These are phyloP conservation scores for Rhizopus arrhizus DNA, from an alignment of 371 early-diverging fungal species.

Conservation along the genomic window DNA sequence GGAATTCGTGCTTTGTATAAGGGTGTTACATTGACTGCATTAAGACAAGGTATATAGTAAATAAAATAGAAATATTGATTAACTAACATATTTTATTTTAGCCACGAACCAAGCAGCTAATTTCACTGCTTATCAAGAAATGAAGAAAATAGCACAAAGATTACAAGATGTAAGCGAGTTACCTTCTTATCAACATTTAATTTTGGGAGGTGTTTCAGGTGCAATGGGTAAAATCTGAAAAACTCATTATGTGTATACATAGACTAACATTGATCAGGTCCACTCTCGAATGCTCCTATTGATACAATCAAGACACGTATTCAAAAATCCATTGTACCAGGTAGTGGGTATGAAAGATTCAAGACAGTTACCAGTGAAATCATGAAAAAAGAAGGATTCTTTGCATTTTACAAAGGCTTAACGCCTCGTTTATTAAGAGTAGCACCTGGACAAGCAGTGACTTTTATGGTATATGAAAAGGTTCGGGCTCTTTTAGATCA, in stretches of 20 bases:
- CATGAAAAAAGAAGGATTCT: constrained; percentile 87
- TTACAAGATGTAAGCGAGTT: constrained; percentile 81
- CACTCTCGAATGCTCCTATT: constrained; percentile 95
- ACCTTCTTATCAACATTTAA: constrained; percentile 89
- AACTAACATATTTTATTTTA: constrained; percentile 12
- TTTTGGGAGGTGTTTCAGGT: constrained; percentile 93
- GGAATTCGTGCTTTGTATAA: constrained; percentile 91
- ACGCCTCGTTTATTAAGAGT: constrained; percentile 93
- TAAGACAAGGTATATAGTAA: constrained; percentile 77
- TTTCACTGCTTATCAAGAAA: constrained; percentile 95
- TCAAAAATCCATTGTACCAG: constrained; percentile 77
- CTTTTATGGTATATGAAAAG: constrained; percentile 87
- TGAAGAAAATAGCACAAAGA: constrained; percentile 69
- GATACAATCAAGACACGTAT: constrained; percentile 98
- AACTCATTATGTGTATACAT: too few relatives aligned
- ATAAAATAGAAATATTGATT: neutral
- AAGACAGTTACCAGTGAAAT: constrained; percentile 70
- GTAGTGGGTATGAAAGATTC: constrained; percentile 85
- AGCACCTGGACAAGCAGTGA: constrained; percentile 87
- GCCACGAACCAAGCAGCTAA: constrained; percentile 99
- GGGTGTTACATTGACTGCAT: constrained; percentile 92
- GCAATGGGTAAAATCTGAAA: constrained; percentile 71
- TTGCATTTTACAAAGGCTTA: constrained; percentile 94
- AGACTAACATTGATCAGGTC: constrained; percentile 48
- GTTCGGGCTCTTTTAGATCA: constrained; percentile 49